phyloP scores from a whole-genome alignment of 106 monocot genomes.

The Agapanthus africanus region DNA sequence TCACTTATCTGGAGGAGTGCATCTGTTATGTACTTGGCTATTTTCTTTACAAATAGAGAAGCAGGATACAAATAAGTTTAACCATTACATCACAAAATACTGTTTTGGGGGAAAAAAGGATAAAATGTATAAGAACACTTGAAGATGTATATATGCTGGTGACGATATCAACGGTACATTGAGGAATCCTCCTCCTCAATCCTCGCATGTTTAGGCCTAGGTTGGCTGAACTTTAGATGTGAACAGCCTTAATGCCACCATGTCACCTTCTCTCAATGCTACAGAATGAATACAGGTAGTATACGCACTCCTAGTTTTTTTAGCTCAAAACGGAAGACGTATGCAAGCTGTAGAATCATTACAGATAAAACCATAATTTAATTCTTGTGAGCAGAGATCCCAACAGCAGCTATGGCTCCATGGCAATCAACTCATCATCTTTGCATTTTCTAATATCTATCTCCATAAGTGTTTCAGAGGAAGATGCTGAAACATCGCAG shows the following conservation, averaged over 20 bases:
- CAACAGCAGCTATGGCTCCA: conserved; percentile 23
- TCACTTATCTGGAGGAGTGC: too few species aligned
- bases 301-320: background rate
- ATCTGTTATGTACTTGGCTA: too few species aligned
- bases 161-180: too few species aligned
- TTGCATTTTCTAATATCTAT: conserved; percentile 62
- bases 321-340: background rate
- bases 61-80: too few species aligned
- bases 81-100: too few species aligned
- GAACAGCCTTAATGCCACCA: background rate
- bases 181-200: background rate
- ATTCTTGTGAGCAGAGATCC: background rate
- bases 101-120: too few species aligned
- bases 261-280: background rate
- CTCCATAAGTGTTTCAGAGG: conserved; percentile 34
- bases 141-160: too few species aligned
- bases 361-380: too few species aligned
- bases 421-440: conserved; percentile 71
- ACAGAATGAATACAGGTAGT: background rate
- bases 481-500: conserved; percentile 60
- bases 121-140: too few species aligned
- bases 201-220: background rate
- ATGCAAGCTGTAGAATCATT: background rate
- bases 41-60: too few species aligned
- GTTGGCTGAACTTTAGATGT: background rate